phyloP scores from a whole-genome alignment of 2,329 filamentous ascomycete genomes.

The Fusarium concolor region DNA sequence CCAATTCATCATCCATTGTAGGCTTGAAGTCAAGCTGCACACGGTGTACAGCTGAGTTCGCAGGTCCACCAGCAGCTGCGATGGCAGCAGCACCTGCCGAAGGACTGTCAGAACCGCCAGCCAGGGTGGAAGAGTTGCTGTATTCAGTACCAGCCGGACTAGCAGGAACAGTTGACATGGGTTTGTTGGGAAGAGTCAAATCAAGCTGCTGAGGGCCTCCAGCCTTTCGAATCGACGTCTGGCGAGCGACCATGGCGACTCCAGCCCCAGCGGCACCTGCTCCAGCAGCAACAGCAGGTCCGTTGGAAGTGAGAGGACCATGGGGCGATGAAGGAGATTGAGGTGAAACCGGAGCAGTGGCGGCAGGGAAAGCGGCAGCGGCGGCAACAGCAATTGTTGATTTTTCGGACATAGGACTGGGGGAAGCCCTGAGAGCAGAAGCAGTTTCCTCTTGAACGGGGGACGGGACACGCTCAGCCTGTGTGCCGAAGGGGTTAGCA shows the following conservation, averaged over 20 bases:
- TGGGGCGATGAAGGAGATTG: conserved; percentile 42
- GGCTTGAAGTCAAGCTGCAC: conserved; percentile 95
- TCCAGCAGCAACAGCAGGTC: conserved; percentile 51
- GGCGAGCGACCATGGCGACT: conserved; percentile 59
- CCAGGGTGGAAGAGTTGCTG: conserved; percentile 66
- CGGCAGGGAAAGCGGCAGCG: conserved; percentile 49
- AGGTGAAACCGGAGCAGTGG: conserved; percentile 27
- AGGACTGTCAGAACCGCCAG: conserved; percentile 55
- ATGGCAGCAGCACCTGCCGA: conserved; percentile 69
- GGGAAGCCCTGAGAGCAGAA: conserved; percentile 41
- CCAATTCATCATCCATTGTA: conserved; percentile 91
- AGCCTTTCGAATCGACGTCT: conserved; percentile 67
- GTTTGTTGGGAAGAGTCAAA: conserved; percentile 60
- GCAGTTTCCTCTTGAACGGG: conserved; percentile 53
- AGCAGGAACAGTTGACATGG: conserved; percentile 56
- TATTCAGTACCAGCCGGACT: conserved; percentile 74
- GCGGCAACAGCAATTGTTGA: conserved; percentile 24
- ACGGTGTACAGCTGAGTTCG: conserved; percentile 79
- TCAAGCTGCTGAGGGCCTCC: conserved; percentile 62
- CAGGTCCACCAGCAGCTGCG: conserved; percentile 70
- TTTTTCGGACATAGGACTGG: conserved; percentile 51
- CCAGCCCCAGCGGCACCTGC: conserved; percentile 47
- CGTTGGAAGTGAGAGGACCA: conserved; percentile 53
- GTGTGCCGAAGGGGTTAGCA: conserved; percentile 78
- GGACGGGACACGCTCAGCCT: conserved; percentile 63